phyloP scores from a whole-genome alignment of 768 basidiomycete genomes.

The Coprinopsis marcescibilis region DNA sequence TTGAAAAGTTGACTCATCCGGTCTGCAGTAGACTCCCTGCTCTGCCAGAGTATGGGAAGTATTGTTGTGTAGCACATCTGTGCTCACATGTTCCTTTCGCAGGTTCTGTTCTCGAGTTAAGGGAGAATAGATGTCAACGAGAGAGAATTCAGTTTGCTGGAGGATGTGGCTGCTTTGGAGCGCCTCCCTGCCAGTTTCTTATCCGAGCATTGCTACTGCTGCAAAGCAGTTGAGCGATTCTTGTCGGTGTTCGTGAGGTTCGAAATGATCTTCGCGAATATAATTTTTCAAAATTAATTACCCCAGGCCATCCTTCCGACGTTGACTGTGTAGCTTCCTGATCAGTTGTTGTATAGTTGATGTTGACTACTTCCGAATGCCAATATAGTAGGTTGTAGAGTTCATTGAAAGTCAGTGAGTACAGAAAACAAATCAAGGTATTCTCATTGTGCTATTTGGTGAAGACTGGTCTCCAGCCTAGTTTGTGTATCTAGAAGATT shows the following conservation, averaged over 20 bases:
- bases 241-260: background rate
- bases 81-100: no score
- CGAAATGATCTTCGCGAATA: background rate
- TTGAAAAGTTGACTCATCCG: no score
- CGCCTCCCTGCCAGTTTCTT: no score
- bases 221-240: background rate
- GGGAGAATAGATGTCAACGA: no score
- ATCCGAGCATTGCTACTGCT: background rate
- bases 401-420: background rate
- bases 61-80: no score
- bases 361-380: slow-evolving; percentile 15
- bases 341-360: slow-evolving; percentile 7
- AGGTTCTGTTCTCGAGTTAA: no score
- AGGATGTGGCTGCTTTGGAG: no score
- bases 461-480: background rate
- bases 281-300: slow-evolving; percentile 9
- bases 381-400: slow-evolving; percentile 15
- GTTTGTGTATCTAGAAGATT: background rate
- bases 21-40: no score
- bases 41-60: no score
- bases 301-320: slow-evolving; percentile 13
- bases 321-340: background rate
- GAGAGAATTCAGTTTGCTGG: no score
- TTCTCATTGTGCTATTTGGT: no score
- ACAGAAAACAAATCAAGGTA: background rate